Evolutionary conservation across 2,329 filamentous ascomycete species (phyloP), one percentile per base, ranked within the genome.

Genomic region (Epichloe sibirici): DNA sequence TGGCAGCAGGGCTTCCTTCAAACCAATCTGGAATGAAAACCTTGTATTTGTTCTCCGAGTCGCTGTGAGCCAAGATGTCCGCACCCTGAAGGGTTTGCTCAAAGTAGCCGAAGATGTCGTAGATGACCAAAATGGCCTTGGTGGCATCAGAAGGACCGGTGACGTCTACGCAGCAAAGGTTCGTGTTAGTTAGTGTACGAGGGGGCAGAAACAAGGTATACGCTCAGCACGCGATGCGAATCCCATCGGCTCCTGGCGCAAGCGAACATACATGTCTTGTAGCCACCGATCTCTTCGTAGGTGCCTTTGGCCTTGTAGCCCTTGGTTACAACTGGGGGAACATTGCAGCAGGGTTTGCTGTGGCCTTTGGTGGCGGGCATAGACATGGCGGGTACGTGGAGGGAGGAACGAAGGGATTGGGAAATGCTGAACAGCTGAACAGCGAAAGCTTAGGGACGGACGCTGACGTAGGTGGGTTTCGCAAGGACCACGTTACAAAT

Each of bases 11-110:
- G 58, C 79, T 76, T 65, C 88, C 90, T 55, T 86, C 78, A 73
- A 95, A 95, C 77, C 88, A 91, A 71, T 96, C 90, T 31, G 90
- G 90, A 57, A 96, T 90, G 70, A 90, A 90, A 59, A 95, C 87
- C 60, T 82, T 83, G 74, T 94, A 93, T 63, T 86, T 81, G 66
- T 72, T 78, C 69, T 71, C 76, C 66, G 72, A 63, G 61, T 79
- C 74, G 55, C 74, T 72, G 45, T 70, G 71, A 45, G 79, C 74
- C 25, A 85, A 71, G 59, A 81, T 86, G 61, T 88, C 85, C 56
- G 82, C 81, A 25, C 83, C 85, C 65, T 87, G 83, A 11, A 86
- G 57, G 3, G 83, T 83, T 68, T 88, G 85, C 25, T 79, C 77
- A 62, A 78, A 85, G 76, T 83, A 82, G 60, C 83, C 82, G 61